Percentiles rank a stretch among this genome's conserved stretches.
phyloP scores from a whole-genome alignment of 2,329 filamentous ascomycete genomes.

The Penicillium sp. region DNA sequence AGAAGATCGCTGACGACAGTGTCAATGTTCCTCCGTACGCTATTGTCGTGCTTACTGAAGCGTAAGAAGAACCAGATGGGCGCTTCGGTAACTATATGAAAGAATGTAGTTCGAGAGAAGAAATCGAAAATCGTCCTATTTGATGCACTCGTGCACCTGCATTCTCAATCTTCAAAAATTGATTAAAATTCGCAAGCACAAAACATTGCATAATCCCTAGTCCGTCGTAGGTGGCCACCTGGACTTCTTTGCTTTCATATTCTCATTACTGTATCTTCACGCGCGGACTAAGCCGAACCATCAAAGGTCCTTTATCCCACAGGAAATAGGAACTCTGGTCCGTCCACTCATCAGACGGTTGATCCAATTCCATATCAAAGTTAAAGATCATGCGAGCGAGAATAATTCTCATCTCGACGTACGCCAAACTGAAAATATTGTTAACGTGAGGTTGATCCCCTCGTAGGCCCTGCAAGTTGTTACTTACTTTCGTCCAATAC shows the following conservation, averaged over 20 bases:
- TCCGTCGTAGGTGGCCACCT: background rate
- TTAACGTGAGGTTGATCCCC: background rate
- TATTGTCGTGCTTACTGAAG: background rate
- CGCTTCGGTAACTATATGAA: background rate
- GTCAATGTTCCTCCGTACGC: background rate
- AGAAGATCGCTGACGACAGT: background rate
- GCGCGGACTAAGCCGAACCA: slow-evolving; percentile 9
- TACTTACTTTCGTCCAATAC: slow-evolving; percentile 38
- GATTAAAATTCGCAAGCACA: no score
- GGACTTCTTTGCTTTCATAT: background rate
- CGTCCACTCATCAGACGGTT: slow-evolving; percentile 9
- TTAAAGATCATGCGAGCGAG: slow-evolving; percentile 16
- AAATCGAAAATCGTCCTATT: background rate
- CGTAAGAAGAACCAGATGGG: background rate
- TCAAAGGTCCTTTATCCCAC: slow-evolving; percentile 11
- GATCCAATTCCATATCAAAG: slow-evolving; percentile 14
- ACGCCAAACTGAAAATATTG: slow-evolving; percentile 9
- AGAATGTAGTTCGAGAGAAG: background rate
- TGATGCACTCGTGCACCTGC: no score
- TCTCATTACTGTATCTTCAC: background rate
- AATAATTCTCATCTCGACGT: slow-evolving; percentile 19
- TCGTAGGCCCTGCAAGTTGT: background rate
- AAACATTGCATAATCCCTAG: no score
- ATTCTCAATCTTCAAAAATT: no score
- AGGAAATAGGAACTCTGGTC: slow-evolving; percentile 9